Conservation (phyloP, 768 basidiomycete species). For the Gyrodon lividus region DNA sequence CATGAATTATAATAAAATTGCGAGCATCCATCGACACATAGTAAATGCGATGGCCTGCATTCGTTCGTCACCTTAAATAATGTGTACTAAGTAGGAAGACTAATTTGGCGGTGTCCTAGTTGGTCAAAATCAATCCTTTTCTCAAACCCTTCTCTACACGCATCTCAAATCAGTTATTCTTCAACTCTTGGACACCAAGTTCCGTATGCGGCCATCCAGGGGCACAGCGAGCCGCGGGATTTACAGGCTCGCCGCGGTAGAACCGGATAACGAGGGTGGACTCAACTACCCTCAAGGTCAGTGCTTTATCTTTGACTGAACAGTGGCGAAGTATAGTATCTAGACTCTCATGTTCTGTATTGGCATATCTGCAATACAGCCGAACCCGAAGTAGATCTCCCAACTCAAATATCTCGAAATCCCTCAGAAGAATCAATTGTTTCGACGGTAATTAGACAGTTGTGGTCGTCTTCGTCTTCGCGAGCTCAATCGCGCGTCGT, state of each 20-base stretch:
- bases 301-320: neutral
- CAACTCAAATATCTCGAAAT: neutral
- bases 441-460: slow-evolving; percentile 3
- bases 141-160: too few relatives aligned
- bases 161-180: too few relatives aligned
- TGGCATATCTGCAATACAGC: neutral
- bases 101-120: too few relatives aligned
- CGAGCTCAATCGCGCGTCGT: neutral
- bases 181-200: neutral
- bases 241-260: neutral
- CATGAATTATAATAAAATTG: too few relatives aligned
- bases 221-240: neutral
- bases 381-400: neutral
- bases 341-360: neutral
- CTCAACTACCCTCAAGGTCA: neutral
- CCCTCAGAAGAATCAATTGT: slow-evolving; percentile 3
- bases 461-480: too few relatives aligned
- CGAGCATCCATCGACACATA: too few relatives aligned
- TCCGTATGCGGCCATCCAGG: neutral
- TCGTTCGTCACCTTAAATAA: too few relatives aligned
- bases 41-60: too few relatives aligned
- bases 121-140: too few relatives aligned
- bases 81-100: too few relatives aligned
- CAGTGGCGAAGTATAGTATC: too few relatives aligned
- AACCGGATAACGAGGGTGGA: neutral